Conservation (phyloP, 371 early-diverging fungal species). For the Rhizopus arrhizus region DNA sequence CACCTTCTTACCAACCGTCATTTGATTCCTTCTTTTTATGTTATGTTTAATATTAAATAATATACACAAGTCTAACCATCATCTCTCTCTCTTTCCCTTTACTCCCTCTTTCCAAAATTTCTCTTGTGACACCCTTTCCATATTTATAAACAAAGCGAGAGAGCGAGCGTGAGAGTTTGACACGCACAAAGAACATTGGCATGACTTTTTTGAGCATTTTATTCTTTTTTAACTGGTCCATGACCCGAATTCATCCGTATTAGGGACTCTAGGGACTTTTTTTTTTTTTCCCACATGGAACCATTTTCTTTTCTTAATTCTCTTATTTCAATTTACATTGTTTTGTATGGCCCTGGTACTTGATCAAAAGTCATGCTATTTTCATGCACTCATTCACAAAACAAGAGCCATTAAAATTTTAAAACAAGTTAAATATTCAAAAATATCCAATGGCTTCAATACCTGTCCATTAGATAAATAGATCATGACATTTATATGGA, state of each 20-base stretch:
- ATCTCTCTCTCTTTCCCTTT: not conserved
- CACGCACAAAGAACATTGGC: not conserved
- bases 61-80: not conserved
- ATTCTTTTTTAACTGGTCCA: not conserved
- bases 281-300: too few species aligned
- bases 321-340: too few species aligned
- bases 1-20: not conserved
- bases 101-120: not conserved
- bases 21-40: not conserved
- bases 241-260: not conserved
- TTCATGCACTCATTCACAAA: too few species aligned
- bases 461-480: not conserved
- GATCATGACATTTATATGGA: not conserved
- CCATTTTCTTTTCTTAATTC: too few species aligned
- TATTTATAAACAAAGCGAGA: not conserved
- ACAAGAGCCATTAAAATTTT: too few species aligned
- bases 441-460: not conserved
- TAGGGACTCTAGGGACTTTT: not conserved
- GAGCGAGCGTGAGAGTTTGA: not conserved
- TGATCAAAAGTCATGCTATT: too few species aligned
- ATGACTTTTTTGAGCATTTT: not conserved
- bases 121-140: not conserved
- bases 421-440: too few species aligned
- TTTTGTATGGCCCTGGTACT: too few species aligned
- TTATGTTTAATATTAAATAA: not conserved